Percentiles rank a stretch among this genome's conserved stretches.
phyloP scores from a whole-genome alignment of 495 filamentous ascomycete genomes.

The Gamarada debralockiae region DNA sequence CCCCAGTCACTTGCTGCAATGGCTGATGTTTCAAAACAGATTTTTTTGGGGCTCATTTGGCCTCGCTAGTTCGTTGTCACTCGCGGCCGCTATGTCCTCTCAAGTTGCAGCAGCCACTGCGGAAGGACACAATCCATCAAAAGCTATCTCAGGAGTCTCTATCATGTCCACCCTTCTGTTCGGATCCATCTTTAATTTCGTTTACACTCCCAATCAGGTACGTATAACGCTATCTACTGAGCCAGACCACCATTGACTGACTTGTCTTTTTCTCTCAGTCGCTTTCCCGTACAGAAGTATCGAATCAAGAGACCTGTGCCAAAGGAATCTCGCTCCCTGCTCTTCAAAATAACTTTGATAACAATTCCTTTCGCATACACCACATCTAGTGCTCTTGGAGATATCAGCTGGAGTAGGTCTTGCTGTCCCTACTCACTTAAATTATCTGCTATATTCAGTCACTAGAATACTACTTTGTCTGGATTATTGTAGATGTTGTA shows the following conservation, averaged over 20 bases:
- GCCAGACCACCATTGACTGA: not conserved
- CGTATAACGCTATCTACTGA: not conserved
- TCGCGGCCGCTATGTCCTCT: conserved; percentile 5
- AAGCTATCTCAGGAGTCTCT: not conserved
- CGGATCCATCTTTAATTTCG: conserved; percentile 7
- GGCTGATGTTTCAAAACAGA: not conserved
- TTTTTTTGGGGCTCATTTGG: conserved; percentile 5
- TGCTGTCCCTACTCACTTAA: not conserved
- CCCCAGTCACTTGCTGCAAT: not conserved
- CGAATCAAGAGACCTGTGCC: conserved; percentile 8
- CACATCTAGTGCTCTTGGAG: conserved; percentile 7
- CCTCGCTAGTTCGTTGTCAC: conserved; percentile 1
- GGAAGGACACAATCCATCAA: not conserved
- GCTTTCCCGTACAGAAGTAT: conserved; percentile 8
- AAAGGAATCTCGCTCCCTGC: conserved; percentile 11
- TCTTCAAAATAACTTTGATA: conserved; percentile 8
- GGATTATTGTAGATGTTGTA: conserved; percentile 11
- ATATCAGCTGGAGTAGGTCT: conserved; percentile 12
- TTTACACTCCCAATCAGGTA: conserved; percentile 5
- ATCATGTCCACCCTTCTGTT: conserved; percentile 10
- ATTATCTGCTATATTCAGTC: not conserved
- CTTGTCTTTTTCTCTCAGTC: no score
- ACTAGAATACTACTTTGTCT: conserved; percentile 19
- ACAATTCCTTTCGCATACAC: conserved; percentile 9
- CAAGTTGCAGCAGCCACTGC: conserved; percentile 1